Percentiles rank a stretch among this genome's conserved stretches.
Conservation (phyloP, 805 yeast genomes). For the Candida saitoana region DNA sequence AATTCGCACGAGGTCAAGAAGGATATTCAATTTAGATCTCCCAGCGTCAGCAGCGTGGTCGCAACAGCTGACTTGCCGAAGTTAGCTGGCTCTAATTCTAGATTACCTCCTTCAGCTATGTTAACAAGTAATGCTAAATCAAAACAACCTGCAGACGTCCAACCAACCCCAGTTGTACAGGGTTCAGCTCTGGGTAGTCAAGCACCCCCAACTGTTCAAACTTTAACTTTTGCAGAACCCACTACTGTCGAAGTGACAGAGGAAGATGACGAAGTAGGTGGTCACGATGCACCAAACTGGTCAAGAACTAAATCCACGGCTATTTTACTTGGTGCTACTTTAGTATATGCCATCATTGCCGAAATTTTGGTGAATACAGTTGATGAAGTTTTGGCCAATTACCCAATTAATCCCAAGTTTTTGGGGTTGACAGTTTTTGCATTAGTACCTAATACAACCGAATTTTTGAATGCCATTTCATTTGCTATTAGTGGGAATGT, state of each 20-base stretch:
- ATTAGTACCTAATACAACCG: slow-evolving; percentile 93
- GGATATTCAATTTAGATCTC: slow-evolving; percentile 29
- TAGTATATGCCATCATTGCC: slow-evolving; percentile 88
- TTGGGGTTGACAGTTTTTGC: slow-evolving; percentile 94
- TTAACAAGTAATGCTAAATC: background rate
- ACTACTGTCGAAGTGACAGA: background rate
- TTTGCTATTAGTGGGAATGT: slow-evolving; percentile 96
- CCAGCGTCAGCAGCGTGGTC: slow-evolving; percentile 34
- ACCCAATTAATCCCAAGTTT: slow-evolving; percentile 85
- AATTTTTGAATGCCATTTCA: slow-evolving; percentile 92
- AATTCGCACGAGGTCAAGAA: slow-evolving; percentile 32
- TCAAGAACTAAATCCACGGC: slow-evolving; percentile 77
- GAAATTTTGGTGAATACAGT: slow-evolving; percentile 91
- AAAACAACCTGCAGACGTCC: background rate
- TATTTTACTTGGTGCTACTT: slow-evolving; percentile 77
- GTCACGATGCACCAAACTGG: slow-evolving; percentile 98
- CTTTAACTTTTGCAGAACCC: background rate
- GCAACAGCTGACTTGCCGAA: slow-evolving; percentile 11
- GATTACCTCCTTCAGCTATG: slow-evolving; percentile 15
- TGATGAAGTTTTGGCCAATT: slow-evolving; percentile 73
- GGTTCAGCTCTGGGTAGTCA: background rate
- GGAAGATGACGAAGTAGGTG: slow-evolving; percentile 40
- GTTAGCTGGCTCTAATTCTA: slow-evolving; percentile 9
- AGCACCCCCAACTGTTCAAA: background rate
- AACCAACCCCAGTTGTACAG: background rate